Evolutionary conservation across 1,139 yeast species (phyloP), one percentile per base, ranked within the genome.

Genomic region (Suhomyces wounanorum): DNA sequence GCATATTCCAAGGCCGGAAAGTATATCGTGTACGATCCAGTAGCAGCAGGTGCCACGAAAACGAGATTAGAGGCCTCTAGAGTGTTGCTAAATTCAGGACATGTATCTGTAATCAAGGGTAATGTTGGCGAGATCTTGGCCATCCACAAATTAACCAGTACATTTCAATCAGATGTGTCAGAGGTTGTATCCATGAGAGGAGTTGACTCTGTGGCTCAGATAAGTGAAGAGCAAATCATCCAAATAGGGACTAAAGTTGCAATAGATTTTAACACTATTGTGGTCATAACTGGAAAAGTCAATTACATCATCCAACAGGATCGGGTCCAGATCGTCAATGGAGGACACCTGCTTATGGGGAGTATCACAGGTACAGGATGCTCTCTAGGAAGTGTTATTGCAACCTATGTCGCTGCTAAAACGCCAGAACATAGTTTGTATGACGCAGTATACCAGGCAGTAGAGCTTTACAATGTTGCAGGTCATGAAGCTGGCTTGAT

Each of bases 331-430:
- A 56, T 40, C 11, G 65, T 83, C 3, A 55, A 64, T 2, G 95
- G 94, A 13, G 95, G 96, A 0, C 79, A 84, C 57, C 68, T 73
- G 17, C 62, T 85, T 42, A 85, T 91, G 87, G 87, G 88, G 0
- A 64, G 72, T 13, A 80, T 91, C n/a, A 91, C 97, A 0, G 97
- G 96, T 0, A 79, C 95, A 2, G 98, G 97, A 0, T 92, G 97
- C 57, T 81, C 94, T 0, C 71, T 90, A 44, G 96, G 96, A 1
- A 84, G 94, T 46, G 79, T 83, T 0, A 81, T 90, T 49, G 85
- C 89, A 0, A 76, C 89, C 0, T 79, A 76, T 57, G 62, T 84
- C 8, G 84, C 84, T 4, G 80, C 84, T 2, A 62, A 68, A 38
- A 72, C 73, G 0, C 69, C 67, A 33, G 40, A 45, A 1, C 58